Conservation (phyloP, 176 grass and related monocot genomes). For the Ensete ventricosum region DNA sequence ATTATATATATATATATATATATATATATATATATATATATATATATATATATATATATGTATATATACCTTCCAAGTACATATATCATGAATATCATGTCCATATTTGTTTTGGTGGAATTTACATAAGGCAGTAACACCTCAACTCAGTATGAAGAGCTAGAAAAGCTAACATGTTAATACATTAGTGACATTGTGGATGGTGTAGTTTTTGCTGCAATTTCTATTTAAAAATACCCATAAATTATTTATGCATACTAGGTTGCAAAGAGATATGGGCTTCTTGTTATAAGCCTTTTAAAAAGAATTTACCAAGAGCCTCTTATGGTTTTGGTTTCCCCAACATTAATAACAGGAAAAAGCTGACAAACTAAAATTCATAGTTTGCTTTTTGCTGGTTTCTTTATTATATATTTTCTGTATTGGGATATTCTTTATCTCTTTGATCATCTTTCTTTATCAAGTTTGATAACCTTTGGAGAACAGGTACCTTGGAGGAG, state of each 20-base stretch:
- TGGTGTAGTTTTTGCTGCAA: neutral
- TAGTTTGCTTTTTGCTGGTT: neutral
- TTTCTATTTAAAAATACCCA: neutral
- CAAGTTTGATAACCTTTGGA: neutral
- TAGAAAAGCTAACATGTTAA: too few relatives aligned
- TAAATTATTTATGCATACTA: neutral
- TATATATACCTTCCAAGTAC: neutral
- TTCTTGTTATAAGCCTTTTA: neutral
- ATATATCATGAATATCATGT: neutral
- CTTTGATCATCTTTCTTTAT: neutral
- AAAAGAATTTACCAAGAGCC: neutral
- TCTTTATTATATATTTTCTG: neutral
- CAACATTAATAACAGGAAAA: neutral
- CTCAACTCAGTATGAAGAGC: neutral
- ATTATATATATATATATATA: neutral
- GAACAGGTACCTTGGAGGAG: conserved; percentile 78
- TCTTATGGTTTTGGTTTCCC: neutral
- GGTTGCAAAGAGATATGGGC: neutral
- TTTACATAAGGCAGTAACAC: neutral
- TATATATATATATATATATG: neutral
- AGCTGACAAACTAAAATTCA: neutral
- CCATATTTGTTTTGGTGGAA: neutral
- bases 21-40: neutral
- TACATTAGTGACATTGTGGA: neutral
- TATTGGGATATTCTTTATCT: neutral